Base-by-base conservation (phyloP, 495 filamentous ascomycete species). In the Collariella sp. region DNA sequence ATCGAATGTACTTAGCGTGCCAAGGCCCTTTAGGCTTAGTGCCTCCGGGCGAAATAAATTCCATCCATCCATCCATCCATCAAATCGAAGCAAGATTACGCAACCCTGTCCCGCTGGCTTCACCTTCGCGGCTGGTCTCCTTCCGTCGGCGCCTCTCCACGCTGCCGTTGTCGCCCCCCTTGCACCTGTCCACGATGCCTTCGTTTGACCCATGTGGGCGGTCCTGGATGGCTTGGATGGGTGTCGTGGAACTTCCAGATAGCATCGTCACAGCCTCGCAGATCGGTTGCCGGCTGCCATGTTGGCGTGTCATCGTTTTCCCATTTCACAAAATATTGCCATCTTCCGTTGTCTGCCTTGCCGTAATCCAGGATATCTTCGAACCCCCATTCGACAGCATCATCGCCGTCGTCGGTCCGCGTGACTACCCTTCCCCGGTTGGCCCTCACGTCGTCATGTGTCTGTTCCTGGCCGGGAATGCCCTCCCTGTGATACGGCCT, bases 321-420 rank as follows among this genome's bases (percentile, higher is more conserved):
- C 46, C n/a, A 48, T 16, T 48, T 36, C 3, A 48, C 46, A 4
- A 48, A n/a, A 20, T 48, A 48, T 38, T 48, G 33, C 46, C 33
- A 48, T 7, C 19, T 1, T 12, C 46, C 34, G 13, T 36, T 48
- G 33, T 38, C 33, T 7, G 20, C 46, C 46, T 48, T 48, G 31
- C 46, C 34, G 13, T 3, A 48, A 10, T 48, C 46, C 4, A 48
- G 18, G 9, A 48, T 23, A 0, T 3, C 3, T 18, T 48, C 34
- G 6, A 48, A 36, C 9, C n/a, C 13, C 31, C 5, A 48, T 10
- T 48, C 46, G 6, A 15, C 1, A 2, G n/a, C 9, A 1, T 48
- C 46, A 4, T 34, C 18, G 16, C 29, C n/a, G 2, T 46, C 44
- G 16, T 46, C 44, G 7, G 22, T 45, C 1, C 16, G 5, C 3